phyloP scores from a whole-genome alignment of 2,329 filamentous ascomycete species.

The Raffaelea ambrosiae region DNA sequence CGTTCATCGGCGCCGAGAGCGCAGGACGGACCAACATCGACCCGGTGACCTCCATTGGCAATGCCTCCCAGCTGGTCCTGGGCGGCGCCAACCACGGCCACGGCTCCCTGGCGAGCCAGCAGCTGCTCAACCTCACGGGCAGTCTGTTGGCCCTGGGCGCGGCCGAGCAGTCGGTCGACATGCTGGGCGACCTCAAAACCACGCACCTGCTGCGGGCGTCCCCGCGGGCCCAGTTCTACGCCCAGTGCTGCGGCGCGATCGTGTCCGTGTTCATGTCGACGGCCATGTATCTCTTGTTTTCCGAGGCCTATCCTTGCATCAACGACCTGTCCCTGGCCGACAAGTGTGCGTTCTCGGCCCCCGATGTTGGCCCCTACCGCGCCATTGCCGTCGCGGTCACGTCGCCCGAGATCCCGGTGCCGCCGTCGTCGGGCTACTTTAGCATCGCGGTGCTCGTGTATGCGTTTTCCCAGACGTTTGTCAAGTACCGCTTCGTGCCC shows the following conservation, averaged over 20 bases:
- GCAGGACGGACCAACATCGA: slow-evolving; percentile 38
- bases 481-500: slow-evolving; percentile 43
- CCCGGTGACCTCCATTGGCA: slow-evolving; percentile 39
- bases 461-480: slow-evolving; percentile 39
- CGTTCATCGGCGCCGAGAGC: slow-evolving; percentile 20
- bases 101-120: slow-evolving; percentile 24
- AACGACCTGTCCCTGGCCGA: slow-evolving; percentile 26
- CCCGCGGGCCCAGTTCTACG: slow-evolving; percentile 32
- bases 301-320: slow-evolving; percentile 45
- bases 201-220: slow-evolving; percentile 42
- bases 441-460: slow-evolving; percentile 44
- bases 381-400: slow-evolving; percentile 47
- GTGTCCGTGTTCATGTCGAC: slow-evolving; percentile 43
- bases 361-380: slow-evolving; percentile 40
- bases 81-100: slow-evolving; percentile 37
- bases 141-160: slow-evolving; percentile 23
- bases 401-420: slow-evolving; percentile 45
- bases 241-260: slow-evolving; percentile 40
- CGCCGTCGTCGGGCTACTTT: slow-evolving; percentile 45
- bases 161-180: slow-evolving; percentile 15
- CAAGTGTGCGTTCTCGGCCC: slow-evolving; percentile 37
- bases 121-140: slow-evolving; percentile 40
- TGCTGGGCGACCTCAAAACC: slow-evolving; percentile 40
- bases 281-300: slow-evolving; percentile 44
- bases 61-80: slow-evolving; percentile 42